Evolutionary conservation across 148 eudicot genomes (phyloP).

Genomic region (Suaeda aralocaspica): DNA sequence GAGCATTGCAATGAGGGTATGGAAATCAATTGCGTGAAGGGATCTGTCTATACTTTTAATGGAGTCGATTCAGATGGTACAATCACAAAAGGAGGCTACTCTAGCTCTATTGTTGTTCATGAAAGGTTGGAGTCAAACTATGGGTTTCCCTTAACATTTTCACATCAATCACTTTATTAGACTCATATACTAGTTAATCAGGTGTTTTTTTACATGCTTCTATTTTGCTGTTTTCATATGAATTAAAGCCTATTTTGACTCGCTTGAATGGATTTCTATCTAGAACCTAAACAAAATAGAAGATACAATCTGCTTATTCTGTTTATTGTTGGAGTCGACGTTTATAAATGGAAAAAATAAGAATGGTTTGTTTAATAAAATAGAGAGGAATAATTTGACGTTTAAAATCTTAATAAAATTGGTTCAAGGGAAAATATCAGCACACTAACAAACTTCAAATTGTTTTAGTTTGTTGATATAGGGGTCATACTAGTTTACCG

Average conservation of each 20-base stretch:
- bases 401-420: no score
- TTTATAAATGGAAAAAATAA: no score
- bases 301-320: no score
- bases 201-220: not conserved
- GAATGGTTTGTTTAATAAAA: no score
- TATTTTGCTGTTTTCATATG: not conserved
- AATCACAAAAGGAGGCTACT: conserved; percentile 76
- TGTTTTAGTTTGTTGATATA: not conserved
- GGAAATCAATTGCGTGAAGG: conserved; percentile 62
- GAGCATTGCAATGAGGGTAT: conserved; percentile 55
- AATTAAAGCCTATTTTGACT: not conserved
- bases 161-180: not conserved
- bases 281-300: no score
- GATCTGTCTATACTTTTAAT: conserved; percentile 54
- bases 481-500: not conserved
- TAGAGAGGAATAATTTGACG: no score
- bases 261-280: not conserved
- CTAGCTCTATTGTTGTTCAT: conserved; percentile 61
- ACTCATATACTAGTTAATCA: not conserved
- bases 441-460: not conserved
- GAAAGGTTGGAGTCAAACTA: conserved; percentile 38
- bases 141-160: not conserved
- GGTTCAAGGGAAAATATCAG: not conserved
- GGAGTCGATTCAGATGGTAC: conserved; percentile 62
- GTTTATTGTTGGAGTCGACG: no score